Evolutionary conservation across 108 stramenopile species (phyloP), one percentile per base, ranked within the genome.

Genomic region (Nitzschia sp.): DNA sequence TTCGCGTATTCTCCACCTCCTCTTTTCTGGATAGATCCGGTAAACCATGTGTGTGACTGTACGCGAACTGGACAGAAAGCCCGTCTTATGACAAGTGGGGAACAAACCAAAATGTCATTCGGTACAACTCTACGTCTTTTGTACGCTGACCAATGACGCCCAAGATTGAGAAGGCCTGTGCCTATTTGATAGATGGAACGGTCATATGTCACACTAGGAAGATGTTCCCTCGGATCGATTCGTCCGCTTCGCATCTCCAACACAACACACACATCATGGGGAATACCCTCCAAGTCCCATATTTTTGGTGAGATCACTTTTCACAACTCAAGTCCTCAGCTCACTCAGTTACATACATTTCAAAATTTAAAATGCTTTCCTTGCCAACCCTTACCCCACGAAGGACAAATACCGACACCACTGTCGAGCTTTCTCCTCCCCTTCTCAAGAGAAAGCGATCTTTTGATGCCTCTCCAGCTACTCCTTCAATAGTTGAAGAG

Each of bases 361-460:
- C 29, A 34, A 34, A 34, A 34, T 34, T 17, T 6, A 48, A 48
- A 48, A 48, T 48, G 14, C n/a, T 17, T 17, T 48, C 46, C 46
- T 15, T 48, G 46, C 17, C 46, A 48, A 48, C 46, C 17, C 17
- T 17, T 48, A 48, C 46, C 6, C 17, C n/a, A 15, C 46, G 46
- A 17, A 15, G 17, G 5, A 48, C 46, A 48, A 15, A 2, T 48
- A 48, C 6, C 17, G 2, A 15, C 14, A 6, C 2, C 14, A 17
- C 17, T 48, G 14, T 17, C 3, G 14, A 48, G n/a, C 17, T 48
- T 43, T 62, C 61, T 2, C 61, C 61, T 2, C 61, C 61, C 11
- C 61, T 21, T 1, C 43, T 62, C 43, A 62, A 62, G 43, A 17
- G 61, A 62, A 19, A 20, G 40, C 41, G 61, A 37, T 12, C 24